Conservation (phyloP, 768 basidiomycete species). For the Tylopilus plumbeoviolaceoides region DNA sequence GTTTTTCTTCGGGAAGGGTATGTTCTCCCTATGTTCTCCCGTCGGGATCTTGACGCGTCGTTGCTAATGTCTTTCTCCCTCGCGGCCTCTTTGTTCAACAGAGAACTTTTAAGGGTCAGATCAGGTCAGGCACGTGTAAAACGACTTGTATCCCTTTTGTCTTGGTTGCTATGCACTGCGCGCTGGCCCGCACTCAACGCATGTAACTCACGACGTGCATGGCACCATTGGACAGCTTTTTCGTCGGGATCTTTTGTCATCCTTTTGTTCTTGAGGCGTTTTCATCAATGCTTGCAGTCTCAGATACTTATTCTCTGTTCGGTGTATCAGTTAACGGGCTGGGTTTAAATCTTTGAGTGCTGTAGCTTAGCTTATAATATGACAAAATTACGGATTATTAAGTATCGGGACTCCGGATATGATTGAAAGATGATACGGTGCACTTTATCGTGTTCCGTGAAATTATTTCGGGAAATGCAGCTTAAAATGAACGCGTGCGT, state of each 20-base stretch:
- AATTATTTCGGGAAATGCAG: neutral
- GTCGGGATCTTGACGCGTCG: neutral
- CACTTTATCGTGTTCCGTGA: neutral
- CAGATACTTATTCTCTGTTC: neutral
- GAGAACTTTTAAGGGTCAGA: slow-evolving; percentile 19
- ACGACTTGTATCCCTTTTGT: too few relatives aligned
- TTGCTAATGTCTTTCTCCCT: slow-evolving; percentile 3
- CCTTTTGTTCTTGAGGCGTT: neutral
- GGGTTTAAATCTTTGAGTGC: neutral
- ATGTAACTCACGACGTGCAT: neutral
- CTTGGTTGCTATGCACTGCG: neutral
- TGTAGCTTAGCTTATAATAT: slow-evolving; percentile 10
- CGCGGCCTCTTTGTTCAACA: slow-evolving; percentile 1
- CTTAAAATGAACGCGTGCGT: neutral
- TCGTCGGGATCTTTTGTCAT: neutral
- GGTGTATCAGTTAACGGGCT: neutral
- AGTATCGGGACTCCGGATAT: neutral
- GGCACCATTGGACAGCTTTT: neutral
- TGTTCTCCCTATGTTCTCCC: slow-evolving; percentile 34
- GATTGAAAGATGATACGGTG: neutral
- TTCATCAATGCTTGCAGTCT: neutral
- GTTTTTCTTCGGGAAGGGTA: slow-evolving; percentile 91
- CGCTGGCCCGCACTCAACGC: slow-evolving; percentile 1
- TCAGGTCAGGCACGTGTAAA: too few relatives aligned
- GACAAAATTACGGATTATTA: neutral